These are phyloP conservation scores for Fusarium sp. DNA, from an alignment of 2,329 filamentous ascomycete species.

Conservation along the genomic window DNA sequence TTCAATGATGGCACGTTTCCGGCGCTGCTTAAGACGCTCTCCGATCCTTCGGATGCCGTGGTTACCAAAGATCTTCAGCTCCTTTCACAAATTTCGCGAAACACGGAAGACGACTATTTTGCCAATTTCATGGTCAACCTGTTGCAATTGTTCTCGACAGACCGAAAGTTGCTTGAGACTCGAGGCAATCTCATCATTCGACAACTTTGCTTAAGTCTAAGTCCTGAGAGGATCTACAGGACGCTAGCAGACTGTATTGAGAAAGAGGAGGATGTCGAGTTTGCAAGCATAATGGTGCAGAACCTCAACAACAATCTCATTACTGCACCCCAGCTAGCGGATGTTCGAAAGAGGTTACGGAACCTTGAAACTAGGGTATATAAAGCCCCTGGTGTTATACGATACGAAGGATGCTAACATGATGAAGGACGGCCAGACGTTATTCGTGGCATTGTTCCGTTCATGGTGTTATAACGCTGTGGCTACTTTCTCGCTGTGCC, in stretches of 20 bases:
- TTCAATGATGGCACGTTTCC: slow-evolving; percentile 99
- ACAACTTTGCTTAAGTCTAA: slow-evolving; percentile 92
- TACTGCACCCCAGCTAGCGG: slow-evolving; percentile 92
- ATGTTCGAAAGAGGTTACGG: slow-evolving; percentile 88
- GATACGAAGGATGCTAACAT: slow-evolving; percentile 15
- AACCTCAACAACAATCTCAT: slow-evolving; percentile 99
- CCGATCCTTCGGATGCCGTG: slow-evolving; percentile 94
- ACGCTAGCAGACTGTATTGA: slow-evolving; percentile 97
- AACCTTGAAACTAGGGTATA: slow-evolving; percentile 88
- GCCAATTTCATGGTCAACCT: slow-evolving; percentile 98
- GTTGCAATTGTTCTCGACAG: slow-evolving; percentile 94
- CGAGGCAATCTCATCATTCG: slow-evolving; percentile 96
- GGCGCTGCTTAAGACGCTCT: slow-evolving; percentile 94
- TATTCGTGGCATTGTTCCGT: slow-evolving; percentile 94
- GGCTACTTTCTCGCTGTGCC: slow-evolving; percentile 94
- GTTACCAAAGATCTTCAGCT: slow-evolving; percentile 95
- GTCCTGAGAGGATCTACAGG: slow-evolving; percentile 94
- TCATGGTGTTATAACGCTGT: slow-evolving; percentile 99
- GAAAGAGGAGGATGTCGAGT: slow-evolving; percentile 97
- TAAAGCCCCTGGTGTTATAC: not conserved
- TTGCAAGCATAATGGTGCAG: slow-evolving; percentile 99
- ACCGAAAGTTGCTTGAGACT: slow-evolving; percentile 90
- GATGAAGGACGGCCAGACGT: slow-evolving; percentile 86
- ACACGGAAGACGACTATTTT: slow-evolving; percentile 98
- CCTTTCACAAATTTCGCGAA: slow-evolving; percentile 94